phyloP scores from a whole-genome alignment of 2,329 filamentous ascomycete genomes.

The Alternaria alternata region DNA sequence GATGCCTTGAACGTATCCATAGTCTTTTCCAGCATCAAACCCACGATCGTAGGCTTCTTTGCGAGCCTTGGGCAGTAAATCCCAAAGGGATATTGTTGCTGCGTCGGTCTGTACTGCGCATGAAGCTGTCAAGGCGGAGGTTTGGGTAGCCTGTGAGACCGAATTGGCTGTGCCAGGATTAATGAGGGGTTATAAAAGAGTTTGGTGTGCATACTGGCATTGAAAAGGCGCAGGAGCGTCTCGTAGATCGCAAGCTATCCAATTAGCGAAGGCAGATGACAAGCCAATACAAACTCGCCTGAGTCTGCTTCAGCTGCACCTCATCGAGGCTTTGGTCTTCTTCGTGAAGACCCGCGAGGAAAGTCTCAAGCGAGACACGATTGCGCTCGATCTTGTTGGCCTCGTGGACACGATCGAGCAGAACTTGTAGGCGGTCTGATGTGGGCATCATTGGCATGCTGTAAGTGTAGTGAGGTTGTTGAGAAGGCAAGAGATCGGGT shows the following conservation, averaged over 20 bases:
- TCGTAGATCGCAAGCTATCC: slow-evolving; percentile 1
- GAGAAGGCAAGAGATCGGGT: not conserved
- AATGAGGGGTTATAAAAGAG: not conserved
- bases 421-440: not conserved
- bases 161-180: not conserved
- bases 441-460: not conserved
- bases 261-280: not conserved
- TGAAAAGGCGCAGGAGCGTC: not conserved
- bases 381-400: not conserved
- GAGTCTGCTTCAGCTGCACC: not conserved
- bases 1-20: not conserved
- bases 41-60: slow-evolving; percentile 7
- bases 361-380: slow-evolving; percentile 1
- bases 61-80: slow-evolving; percentile 4
- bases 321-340: not conserved
- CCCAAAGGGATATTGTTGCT: slow-evolving; percentile 6
- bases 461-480: not conserved
- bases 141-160: not conserved
- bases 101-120: slow-evolving; percentile 5
- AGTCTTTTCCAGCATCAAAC: not conserved
- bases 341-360: slow-evolving; percentile 1
- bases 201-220: not conserved
- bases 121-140: not conserved
- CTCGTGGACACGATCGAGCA: not conserved
- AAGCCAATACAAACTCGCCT: not conserved